Conservation (phyloP, 129 eudicot genomes). For the Lonicera japonica region DNA sequence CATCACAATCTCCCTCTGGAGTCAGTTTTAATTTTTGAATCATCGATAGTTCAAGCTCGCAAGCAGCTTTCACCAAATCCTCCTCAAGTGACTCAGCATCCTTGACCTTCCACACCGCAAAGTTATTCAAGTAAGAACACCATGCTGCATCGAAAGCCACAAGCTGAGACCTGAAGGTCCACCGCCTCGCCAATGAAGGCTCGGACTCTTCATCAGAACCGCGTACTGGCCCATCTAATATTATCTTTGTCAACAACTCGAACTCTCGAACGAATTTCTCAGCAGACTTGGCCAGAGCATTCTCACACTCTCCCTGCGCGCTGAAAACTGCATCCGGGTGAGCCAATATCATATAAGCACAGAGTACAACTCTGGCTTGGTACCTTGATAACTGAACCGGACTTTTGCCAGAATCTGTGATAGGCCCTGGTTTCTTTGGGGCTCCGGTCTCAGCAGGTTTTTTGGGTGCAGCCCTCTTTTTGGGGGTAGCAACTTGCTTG, state of each 20-base stretch:
- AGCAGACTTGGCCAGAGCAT: slow-evolving; percentile 59
- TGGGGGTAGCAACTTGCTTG: slow-evolving; percentile 70
- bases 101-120: slow-evolving; percentile 91
- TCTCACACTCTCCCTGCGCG: slow-evolving; percentile 65
- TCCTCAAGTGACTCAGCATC: slow-evolving; percentile 80
- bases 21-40: slow-evolving; percentile 66
- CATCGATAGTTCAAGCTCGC: slow-evolving; percentile 89
- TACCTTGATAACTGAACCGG: slow-evolving; percentile 55
- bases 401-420: slow-evolving; percentile 29
- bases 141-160: slow-evolving; percentile 79
- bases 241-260: slow-evolving; percentile 51
- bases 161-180: slow-evolving; percentile 75
- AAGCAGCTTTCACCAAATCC: slow-evolving; percentile 95
- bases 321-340: slow-evolving; percentile 84
- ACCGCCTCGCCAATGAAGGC: slow-evolving; percentile 13
- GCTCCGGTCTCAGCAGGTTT: slow-evolving; percentile 27
- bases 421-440: slow-evolving; percentile 32
- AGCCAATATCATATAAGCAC: slow-evolving; percentile 85
- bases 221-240: slow-evolving; percentile 45
- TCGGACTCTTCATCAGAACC: slow-evolving; percentile 29
- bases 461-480: slow-evolving; percentile 45
- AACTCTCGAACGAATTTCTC: slow-evolving; percentile 57
- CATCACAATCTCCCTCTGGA: slow-evolving; percentile 45
- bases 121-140: slow-evolving; percentile 81
- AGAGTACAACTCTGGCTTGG: slow-evolving; percentile 70